Base-by-base conservation (phyloP, 2,329 filamentous ascomycete species). In the Stachybotrys chlorohalonatus region DNA sequence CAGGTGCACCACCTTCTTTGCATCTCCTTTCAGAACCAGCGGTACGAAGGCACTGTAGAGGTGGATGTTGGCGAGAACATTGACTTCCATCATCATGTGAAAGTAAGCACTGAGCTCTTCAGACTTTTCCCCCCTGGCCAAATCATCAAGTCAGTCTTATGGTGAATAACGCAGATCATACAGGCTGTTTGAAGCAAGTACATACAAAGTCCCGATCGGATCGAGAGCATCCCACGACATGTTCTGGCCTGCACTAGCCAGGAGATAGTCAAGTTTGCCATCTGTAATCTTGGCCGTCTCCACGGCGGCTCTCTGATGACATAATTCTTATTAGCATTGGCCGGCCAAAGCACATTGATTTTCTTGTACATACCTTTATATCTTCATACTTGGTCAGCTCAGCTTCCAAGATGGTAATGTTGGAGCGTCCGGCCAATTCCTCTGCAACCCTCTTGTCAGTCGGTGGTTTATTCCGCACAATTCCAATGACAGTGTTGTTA, bases 1-100 rank as follows among this genome's bases (percentile, higher is more conserved):
- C 8, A 84, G 71, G 47, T 70, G 61, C 47, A 79, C 70, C 42
- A 82, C 72, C 62, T 83, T 83, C 66, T 83, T 83, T 13, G 55
- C 60, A 3, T 64, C 59, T 17, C 80, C 74, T 52, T 77, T 74
- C 2, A 70, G 65, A 49, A 85, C 66, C 0, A 82, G 70, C 0
- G 81, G 79, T 3, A 80, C 51, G 63, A 81, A 82, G 1, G 73
- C 60, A 57, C 77, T 76, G 64, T 78, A 73, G 5, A 79, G 69
- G 58, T 81, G 71, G 57, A 82, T 67, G 53, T 75, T 72, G 49
- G 71, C 77, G 36, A 79, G 32, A n/a, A 78, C 74, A 54, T 84
- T 83, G 58, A 68, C 69, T 3, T 75, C 60, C 56, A 78, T 72
- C 31, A 32, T 13, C 9, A 15, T 17, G 13, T 15, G 11, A 11